These are phyloP conservation scores for Candida suzukii DNA, from an alignment of 805 yeast species.

Conservation along the genomic window DNA sequence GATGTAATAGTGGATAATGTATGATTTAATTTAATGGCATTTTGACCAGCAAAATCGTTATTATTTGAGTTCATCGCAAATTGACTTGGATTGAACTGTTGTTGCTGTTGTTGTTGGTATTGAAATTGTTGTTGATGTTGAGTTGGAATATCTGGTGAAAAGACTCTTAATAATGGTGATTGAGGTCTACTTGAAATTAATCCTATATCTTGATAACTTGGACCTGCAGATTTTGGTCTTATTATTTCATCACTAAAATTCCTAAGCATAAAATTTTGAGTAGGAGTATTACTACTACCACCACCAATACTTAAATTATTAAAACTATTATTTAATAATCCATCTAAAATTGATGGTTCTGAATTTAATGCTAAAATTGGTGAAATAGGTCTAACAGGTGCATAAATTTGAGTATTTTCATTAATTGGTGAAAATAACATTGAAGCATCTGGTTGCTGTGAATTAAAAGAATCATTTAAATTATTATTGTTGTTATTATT, in stretches of 20 bases:
- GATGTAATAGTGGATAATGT: slow-evolving; percentile 21
- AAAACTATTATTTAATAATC: slow-evolving; percentile 25
- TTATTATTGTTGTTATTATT: not conserved
- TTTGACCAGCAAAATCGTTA: slow-evolving; percentile 17
- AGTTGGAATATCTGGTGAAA: not conserved
- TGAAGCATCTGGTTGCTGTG: slow-evolving; percentile 6
- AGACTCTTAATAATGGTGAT: slow-evolving; percentile 1
- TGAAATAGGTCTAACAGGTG: slow-evolving; percentile 23
- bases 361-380: slow-evolving; percentile 24
- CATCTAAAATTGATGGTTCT: slow-evolving; percentile 32
- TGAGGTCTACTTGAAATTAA: not conserved
- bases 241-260: slow-evolving; percentile 12
- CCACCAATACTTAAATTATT: not conserved
- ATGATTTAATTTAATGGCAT: slow-evolving; percentile 21
- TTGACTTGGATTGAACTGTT: slow-evolving; percentile 11
- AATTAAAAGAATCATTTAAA: not conserved
- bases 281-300: slow-evolving; percentile 1
- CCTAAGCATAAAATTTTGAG: not conserved
- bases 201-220: slow-evolving; percentile 15
- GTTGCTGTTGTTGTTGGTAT: not conserved
- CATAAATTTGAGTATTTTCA: slow-evolving; percentile 13
- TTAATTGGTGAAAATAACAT: slow-evolving; percentile 16
- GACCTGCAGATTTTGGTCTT: slow-evolving; percentile 43
- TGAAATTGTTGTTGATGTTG: not conserved
- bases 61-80: slow-evolving; percentile 14